Evolutionary conservation across 2,329 filamentous ascomycete species (phyloP), one percentile per base, ranked within the genome.

Genomic region (Dothidotthia symphoricarpi): DNA sequence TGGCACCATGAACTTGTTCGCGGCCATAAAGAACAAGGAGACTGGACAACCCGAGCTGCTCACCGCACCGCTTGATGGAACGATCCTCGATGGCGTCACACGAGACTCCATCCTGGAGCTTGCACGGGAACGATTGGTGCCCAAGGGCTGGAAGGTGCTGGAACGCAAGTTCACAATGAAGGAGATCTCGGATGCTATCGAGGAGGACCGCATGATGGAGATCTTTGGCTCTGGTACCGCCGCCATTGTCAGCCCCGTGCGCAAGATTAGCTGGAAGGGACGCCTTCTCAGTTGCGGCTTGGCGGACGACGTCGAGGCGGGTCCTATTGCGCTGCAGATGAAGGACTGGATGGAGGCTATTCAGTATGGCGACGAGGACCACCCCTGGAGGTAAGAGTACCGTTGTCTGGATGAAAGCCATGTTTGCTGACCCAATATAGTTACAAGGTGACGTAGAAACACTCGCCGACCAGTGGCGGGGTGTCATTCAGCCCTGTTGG

Each of bases 1-100:
- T 39, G 93, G 93, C 60, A 97, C 93, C 41, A 98, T 98, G 93
- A 98, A 98, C 72, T 82, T 98, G 66, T 98, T 97, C 61, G 84
- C 85, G 22, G 90, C 86, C 28, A 71, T 97, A 56, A 82, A 82
- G 72, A 82, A 94, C 74, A 87, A 86, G 76, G 77, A 86, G 67
- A 93, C 88, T 10, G 93, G 91, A 6, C 80, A 90, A 72, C 91
- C 90, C 63, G 90, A 96, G 74, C 80, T 98, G 36, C 68, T 96
- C 58, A 98, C 93, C n/a, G 88, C 91, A 25, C 93, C 93, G 16
- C 78, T 98, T 11, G 93, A 98, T 66, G 93, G 93, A 34, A 98
- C 91, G 19, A 98, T 98, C 52, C 78, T 98, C 30, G 88, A 94
- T 70, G 93, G 93, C 57, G 89, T 98, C 6, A 96, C 90, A 9